Evolutionary conservation across 192 early-diverging fungal species (phyloP), one percentile per base, ranked within the genome.

Genomic region (Linderina pennispora): DNA sequence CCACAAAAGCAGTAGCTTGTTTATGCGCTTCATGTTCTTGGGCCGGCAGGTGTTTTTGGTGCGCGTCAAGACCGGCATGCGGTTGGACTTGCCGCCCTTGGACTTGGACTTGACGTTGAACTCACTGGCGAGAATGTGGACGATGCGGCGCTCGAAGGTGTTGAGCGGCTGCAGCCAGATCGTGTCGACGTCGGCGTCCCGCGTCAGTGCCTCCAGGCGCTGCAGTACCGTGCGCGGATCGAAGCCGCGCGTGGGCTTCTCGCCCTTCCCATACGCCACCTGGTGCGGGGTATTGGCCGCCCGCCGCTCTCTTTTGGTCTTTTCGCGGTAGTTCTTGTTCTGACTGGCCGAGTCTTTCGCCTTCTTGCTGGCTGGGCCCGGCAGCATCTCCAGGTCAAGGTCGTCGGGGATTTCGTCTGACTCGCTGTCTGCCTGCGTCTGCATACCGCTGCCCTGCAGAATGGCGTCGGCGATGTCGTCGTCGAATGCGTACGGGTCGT

Each of bases 131-230:
- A 71, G 36, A 8, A 71, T 35, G 22, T 71, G 67, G 19, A 63
- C 60, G 7, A 71, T 51, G 32, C 62, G 67, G 11, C 67, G 67
- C 55, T 63, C 67, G 16, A 45, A 50, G 24, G 49, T 58, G 60
- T 59, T 52, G 60, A 71, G 62, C 7, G 67, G 67, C 55, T 71
- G 59, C 25, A 71, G 50, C 55, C 60, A 71, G 41, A 71, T 44
- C n/a, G 60, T 71, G 13, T 40, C 50, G 25, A 71, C 23, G 23
- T 71, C 67, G 2, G 45, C 40, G 5, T 58, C 24, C 26, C 38
- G 36, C 2, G 47, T 33, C 23, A 71, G 55, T 31, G 47, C 43
- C 20, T 71, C 67, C 18, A 71, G 36, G 0, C 67, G 67, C 20
- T 44, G 45, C 24, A 71, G 25, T 9, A 71, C 31, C 8, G 25